A percentile compares a stretch with the other conserved stretches of the same genome.
These are phyloP conservation scores for Paraphoma chrysanthemicola DNA, from an alignment of 2,329 filamentous ascomycete genomes.

Conservation along the genomic window DNA sequence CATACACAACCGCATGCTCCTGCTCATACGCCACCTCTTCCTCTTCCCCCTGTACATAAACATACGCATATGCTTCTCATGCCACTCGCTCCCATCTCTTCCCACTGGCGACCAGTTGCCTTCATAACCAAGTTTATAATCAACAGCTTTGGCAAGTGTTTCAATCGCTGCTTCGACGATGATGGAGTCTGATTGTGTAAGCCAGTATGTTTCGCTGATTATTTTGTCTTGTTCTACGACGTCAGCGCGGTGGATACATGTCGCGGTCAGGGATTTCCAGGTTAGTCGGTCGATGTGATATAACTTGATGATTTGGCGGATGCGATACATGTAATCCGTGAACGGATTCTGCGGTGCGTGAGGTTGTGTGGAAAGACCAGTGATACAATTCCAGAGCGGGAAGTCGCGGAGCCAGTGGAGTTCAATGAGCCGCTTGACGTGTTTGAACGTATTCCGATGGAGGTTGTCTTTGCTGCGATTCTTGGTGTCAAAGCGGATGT, in stretches of 20 bases:
- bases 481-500: not conserved
- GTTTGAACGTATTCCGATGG: not conserved
- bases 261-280: not conserved
- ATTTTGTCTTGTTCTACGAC: no score
- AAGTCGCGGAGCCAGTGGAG: constrained; percentile 11
- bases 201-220: not conserved
- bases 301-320: constrained; percentile 7
- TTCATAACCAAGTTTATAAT: not conserved
- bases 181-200: not conserved
- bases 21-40: not conserved
- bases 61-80: not conserved
- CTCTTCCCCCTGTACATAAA: not conserved
- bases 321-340: constrained; percentile 5
- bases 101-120: not conserved
- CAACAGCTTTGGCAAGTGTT: not conserved
- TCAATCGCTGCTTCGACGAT: constrained; percentile 3
- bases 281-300: not conserved
- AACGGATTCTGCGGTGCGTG: not conserved
- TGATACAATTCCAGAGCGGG: constrained; percentile 4
- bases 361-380: not conserved
- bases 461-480: not conserved
- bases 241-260: not conserved
- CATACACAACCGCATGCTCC: constrained; percentile 2
- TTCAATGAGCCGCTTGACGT: not conserved
- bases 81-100: not conserved